These are phyloP conservation scores for Mortierella sp. DNA, from an alignment of 371 early-diverging fungal genomes.

Conservation along the genomic window DNA sequence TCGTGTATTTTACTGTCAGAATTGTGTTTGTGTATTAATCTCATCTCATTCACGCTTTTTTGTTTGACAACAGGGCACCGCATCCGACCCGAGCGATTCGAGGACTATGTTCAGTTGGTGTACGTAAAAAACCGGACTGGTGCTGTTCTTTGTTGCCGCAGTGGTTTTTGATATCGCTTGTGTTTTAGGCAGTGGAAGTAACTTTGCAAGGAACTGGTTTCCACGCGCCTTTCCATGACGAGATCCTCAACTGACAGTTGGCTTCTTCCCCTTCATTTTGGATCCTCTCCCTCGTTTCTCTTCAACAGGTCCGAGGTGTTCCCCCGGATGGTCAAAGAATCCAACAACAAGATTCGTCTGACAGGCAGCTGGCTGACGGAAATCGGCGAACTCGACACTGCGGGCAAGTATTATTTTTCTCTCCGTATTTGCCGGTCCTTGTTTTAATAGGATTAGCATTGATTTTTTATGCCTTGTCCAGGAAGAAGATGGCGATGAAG, in stretches of 20 bases:
- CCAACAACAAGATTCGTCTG: constrained; percentile 79
- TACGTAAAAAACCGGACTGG: constrained; percentile 47
- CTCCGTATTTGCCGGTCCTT: neutral
- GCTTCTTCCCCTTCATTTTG: neutral
- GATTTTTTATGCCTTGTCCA: neutral
- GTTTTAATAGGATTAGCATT: neutral
- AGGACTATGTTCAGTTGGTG: constrained; percentile 84
- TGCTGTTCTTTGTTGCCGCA: neutral
- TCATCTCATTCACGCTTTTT: neutral
- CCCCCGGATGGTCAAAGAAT: constrained; percentile 81
- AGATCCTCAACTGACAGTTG: neutral
- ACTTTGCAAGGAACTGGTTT: neutral
- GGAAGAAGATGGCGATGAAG: neutral
- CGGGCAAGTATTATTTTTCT: constrained; percentile 63
- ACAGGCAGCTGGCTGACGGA: constrained; percentile 91
- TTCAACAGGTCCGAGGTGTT: constrained; percentile 72
- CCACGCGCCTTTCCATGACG: neutral
- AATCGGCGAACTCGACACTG: constrained; percentile 90
- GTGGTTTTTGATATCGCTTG: too few species aligned
- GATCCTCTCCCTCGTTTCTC: neutral
- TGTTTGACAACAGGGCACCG: constrained; percentile 70
- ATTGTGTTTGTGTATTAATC: neutral
- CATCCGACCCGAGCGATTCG: constrained; percentile 87
- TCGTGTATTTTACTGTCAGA: neutral
- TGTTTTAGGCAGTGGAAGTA: too few species aligned